Evolutionary conservation across 352 stramenopile genomes (phyloP).

Genomic region (Pseudoperonospora humuli): DNA sequence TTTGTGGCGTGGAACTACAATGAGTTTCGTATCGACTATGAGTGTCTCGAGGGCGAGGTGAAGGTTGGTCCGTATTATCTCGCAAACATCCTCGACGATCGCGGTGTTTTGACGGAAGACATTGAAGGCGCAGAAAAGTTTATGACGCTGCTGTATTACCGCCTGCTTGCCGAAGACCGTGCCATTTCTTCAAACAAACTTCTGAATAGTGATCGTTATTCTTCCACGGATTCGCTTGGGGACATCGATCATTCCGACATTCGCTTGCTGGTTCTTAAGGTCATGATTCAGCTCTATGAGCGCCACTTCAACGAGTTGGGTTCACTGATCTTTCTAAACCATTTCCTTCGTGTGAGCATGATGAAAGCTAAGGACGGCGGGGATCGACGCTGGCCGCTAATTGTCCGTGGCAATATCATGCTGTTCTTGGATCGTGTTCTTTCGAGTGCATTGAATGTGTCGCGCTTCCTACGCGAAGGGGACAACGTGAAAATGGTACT

Average conservation of each 20-base stretch:
- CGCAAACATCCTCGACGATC: slow-evolving; percentile 72
- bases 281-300: slow-evolving; percentile 85
- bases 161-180: slow-evolving; percentile 62
- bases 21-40: slow-evolving; percentile 75
- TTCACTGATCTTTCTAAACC: slow-evolving; percentile 78
- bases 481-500: slow-evolving; percentile 73
- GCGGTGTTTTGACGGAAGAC: slow-evolving; percentile 70
- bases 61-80: slow-evolving; percentile 82
- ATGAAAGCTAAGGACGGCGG: slow-evolving; percentile 39
- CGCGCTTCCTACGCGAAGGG: slow-evolving; percentile 63
- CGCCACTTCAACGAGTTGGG: slow-evolving; percentile 65
- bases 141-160: slow-evolving; percentile 84
- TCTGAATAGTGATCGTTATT: slow-evolving; percentile 16
- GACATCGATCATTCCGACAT: slow-evolving; percentile 62
- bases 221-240: slow-evolving; percentile 24
- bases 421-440: slow-evolving; percentile 76
- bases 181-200: slow-evolving; percentile 10
- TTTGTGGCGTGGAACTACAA: slow-evolving; percentile 85
- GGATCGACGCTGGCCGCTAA: slow-evolving; percentile 52
- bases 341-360: slow-evolving; percentile 76
- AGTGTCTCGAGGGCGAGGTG: slow-evolving; percentile 61
- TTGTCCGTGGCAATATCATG: slow-evolving; percentile 78
- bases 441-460: slow-evolving; percentile 72
- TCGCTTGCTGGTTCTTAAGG: slow-evolving; percentile 72
- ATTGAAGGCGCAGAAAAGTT: slow-evolving; percentile 71